Evolutionary conservation across 768 basidiomycete genomes (phyloP).

Genomic region (Mycena rosella): DNA sequence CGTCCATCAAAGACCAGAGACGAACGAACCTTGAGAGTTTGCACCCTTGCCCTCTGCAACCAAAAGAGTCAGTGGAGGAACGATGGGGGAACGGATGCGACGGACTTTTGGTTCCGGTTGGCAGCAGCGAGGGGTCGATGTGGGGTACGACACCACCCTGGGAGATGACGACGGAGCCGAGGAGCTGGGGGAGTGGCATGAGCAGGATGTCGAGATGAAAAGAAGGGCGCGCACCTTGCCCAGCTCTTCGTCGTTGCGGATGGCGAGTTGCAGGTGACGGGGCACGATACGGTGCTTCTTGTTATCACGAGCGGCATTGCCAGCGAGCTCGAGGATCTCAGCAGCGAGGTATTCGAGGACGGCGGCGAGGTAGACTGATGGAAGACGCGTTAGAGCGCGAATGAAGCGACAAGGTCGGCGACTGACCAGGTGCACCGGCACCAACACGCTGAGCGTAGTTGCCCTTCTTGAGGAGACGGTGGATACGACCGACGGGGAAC

Average conservation of each 20-base stretch:
- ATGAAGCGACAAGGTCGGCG: neutral
- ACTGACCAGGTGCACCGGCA: slow-evolving; percentile 77
- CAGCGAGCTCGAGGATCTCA: slow-evolving; percentile 88
- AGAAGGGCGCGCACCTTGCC: slow-evolving; percentile 29
- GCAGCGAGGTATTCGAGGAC: slow-evolving; percentile 89
- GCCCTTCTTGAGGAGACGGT: slow-evolving; percentile 81
- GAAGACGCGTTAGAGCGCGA: neutral
- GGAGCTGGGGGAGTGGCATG: slow-evolving; percentile 59
- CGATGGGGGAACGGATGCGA: neutral
- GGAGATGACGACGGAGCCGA: slow-evolving; percentile 89
- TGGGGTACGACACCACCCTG: slow-evolving; percentile 87
- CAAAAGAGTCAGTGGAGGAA: neutral
- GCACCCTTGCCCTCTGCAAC: neutral
- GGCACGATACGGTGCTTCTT: slow-evolving; percentile 91
- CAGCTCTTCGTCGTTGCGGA: slow-evolving; percentile 84
- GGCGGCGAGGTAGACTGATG: slow-evolving; percentile 81
- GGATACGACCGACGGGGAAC: slow-evolving; percentile 88
- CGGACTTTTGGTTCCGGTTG: slow-evolving; percentile 16
- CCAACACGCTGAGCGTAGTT: slow-evolving; percentile 86
- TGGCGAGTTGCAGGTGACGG: slow-evolving; percentile 87
- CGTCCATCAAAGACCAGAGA: neutral
- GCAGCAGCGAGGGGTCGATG: slow-evolving; percentile 52
- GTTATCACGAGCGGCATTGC: slow-evolving; percentile 79
- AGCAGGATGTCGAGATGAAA: neutral
- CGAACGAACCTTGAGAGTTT: neutral